phyloP scores from a whole-genome alignment of 2,329 filamentous ascomycete genomes.

The Botryotinia calthae region DNA sequence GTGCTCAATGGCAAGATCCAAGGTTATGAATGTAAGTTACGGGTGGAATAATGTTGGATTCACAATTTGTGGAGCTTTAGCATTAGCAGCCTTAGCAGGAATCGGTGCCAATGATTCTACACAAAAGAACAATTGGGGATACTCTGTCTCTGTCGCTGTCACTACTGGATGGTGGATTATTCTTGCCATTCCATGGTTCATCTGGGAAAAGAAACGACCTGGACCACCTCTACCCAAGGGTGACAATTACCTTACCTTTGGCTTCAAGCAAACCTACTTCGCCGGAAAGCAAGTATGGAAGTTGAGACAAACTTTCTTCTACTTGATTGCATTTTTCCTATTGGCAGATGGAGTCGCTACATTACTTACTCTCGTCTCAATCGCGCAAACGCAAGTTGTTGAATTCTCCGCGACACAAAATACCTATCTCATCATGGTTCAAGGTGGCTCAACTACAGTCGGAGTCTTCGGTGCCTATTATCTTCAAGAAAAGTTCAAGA shows the following conservation, averaged over 20 bases:
- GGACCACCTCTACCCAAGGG: constrained; percentile 34
- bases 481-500: constrained; percentile 31
- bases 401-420: constrained; percentile 35
- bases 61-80: constrained; percentile 33
- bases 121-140: constrained; percentile 36
- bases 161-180: constrained; percentile 38
- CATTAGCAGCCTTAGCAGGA: constrained; percentile 33
- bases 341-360: constrained; percentile 37
- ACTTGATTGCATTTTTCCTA: constrained; percentile 37
- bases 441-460: constrained; percentile 32
- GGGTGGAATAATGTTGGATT: constrained; percentile 38
- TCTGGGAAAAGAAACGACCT: constrained; percentile 38
- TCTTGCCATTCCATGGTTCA: constrained; percentile 37
- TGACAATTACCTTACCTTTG: constrained; percentile 36
- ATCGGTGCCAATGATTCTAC: constrained; percentile 32
- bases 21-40: constrained; percentile 38
- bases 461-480: constrained; percentile 34
- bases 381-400: constrained; percentile 36
- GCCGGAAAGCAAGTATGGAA: constrained; percentile 33
- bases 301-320: constrained; percentile 37
- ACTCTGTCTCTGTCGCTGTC: constrained; percentile 36
- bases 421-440: constrained; percentile 36
- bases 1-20: constrained; percentile 35
- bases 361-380: constrained; percentile 32
- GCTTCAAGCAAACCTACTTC: constrained; percentile 37